Evolutionary conservation across 768 basidiomycete genomes (phyloP), one percentile per base, ranked within the genome.

Genomic region (Pulveroboletus ravenelii): DNA sequence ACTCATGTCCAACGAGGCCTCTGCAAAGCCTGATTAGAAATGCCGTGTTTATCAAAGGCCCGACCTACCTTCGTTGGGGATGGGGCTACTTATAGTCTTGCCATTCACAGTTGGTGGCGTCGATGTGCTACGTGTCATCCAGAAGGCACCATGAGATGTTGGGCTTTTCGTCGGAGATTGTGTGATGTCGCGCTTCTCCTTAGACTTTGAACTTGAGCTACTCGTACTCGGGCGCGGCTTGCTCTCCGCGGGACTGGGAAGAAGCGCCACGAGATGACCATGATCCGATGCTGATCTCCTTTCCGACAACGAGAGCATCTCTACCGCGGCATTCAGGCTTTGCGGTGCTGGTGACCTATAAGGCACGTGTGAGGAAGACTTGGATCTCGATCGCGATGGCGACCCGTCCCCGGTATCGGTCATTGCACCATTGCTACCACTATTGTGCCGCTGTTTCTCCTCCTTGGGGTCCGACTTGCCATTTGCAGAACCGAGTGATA

Each of bases 1-100:
- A 56, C 81, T 87, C 79, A 92, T 80, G 50, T 83, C 76, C 59
- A 80, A 61, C 1, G 84, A 86, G 14, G 86, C 86, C 63, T 81
- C 89, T 71, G 51, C 34, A 20, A 17, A 46, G 48, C 45, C 34
- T 32, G 47, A 32, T 55, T 37, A 56, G 34, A 31, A 18, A 37
- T 31, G 20, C 15, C 10, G 31, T 15, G 42, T 12, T 41, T n/a
- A 29, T 41, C 44, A 29, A 45, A 8, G 37, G 50, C 45, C 18
- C 18, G 41, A 45, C 77, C 51, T 53, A 87, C 89, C 81, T 63
- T 80, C 77, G 62, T 92, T 86, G 18, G 81, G 73, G 18, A 88
- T 79, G 7, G 88, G 88, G 15, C 60, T 72, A 56, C 88, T 81
- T 46, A 90, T 90, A 39, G 73, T 73, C 64, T 80, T 88, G 29